phyloP scores from a whole-genome alignment of 2,329 filamentous ascomycete species.

The Hypomyces perniciosus region DNA sequence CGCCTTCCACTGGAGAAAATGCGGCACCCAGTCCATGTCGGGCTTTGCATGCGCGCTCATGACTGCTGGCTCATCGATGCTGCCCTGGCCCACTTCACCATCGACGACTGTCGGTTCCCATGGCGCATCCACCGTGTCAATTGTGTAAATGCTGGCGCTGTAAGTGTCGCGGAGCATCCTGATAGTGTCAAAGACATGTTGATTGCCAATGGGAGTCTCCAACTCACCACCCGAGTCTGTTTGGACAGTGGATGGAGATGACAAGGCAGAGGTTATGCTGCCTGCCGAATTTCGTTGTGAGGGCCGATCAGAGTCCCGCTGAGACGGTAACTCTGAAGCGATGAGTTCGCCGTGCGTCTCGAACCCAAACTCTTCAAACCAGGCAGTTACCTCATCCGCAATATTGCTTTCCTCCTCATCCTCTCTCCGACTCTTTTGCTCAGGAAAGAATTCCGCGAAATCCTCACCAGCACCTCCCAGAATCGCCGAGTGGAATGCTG shows the following conservation, averaged over 20 bases:
- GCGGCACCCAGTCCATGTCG: constrained; percentile 47
- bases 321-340: constrained; percentile 14
- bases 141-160: constrained; percentile 9
- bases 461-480: constrained; percentile 52
- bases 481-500: constrained; percentile 60
- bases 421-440: constrained; percentile 21
- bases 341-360: constrained; percentile 36
- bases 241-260: constrained; percentile 25
- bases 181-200: constrained; percentile 22
- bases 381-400: constrained; percentile 39
- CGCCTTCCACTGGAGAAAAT: constrained; percentile 53
- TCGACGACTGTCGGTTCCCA: not conserved
- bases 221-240: constrained; percentile 30
- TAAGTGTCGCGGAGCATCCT: constrained; percentile 25
- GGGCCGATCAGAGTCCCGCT: constrained; percentile 19
- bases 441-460: constrained; percentile 3
- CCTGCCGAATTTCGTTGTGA: constrained; percentile 13
- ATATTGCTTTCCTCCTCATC: constrained; percentile 38
- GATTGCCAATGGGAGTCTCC: constrained; percentile 30
- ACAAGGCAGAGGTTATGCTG: constrained; percentile 14
- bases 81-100: constrained; percentile 11
- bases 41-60: not conserved
- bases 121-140: constrained; percentile 1
- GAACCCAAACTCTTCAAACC: constrained; percentile 49
- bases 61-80: constrained; percentile 20